These are phyloP conservation scores for Cymbopogon citratus DNA, from an alignment of 176 grass and related monocot species.

Conservation along the genomic window DNA sequence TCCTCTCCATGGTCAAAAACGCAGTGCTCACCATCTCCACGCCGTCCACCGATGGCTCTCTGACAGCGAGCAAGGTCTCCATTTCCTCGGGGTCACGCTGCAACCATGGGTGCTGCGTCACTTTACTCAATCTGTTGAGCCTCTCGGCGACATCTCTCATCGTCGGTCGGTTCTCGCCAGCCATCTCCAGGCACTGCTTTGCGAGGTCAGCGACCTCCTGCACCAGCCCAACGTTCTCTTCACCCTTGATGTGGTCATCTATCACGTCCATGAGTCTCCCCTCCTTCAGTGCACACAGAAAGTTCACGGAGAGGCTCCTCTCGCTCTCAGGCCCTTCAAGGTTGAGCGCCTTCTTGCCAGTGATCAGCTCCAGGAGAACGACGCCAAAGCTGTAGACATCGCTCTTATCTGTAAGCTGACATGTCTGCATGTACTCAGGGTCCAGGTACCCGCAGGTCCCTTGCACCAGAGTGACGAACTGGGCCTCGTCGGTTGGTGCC, in stretches of 20 bases:
- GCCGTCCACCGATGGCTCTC: background rate
- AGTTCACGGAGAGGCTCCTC: slow-evolving; percentile 12
- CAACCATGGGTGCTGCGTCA: background rate
- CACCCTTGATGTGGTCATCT: slow-evolving; percentile 2
- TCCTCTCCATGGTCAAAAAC: background rate
- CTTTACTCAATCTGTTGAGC: slow-evolving; percentile 13
- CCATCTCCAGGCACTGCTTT: slow-evolving; percentile 21
- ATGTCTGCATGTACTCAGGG: slow-evolving; percentile 19
- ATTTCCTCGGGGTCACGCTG: slow-evolving; percentile 6
- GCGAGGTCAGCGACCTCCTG: slow-evolving; percentile 16
- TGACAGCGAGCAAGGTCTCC: background rate
- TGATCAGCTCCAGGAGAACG: slow-evolving; percentile 27
- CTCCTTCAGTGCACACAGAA: slow-evolving; percentile 21
- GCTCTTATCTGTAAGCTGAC: slow-evolving; percentile 24
- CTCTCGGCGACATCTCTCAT: slow-evolving; percentile 33
- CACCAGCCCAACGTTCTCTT: background rate
- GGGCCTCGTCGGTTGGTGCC: background rate
- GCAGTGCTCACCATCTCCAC: background rate
- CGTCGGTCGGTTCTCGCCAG: background rate
- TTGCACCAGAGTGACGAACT: slow-evolving; percentile 26
- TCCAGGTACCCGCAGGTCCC: slow-evolving; percentile 42
- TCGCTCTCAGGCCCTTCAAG: slow-evolving; percentile 8
- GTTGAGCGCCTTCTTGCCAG: slow-evolving; percentile 5
- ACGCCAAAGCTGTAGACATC: slow-evolving; percentile 38
- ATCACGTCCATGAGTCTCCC: background rate